Evolutionary conservation across 768 basidiomycete genomes (phyloP), one percentile per base, ranked within the genome.

Genomic region (Lactarius evosmus): DNA sequence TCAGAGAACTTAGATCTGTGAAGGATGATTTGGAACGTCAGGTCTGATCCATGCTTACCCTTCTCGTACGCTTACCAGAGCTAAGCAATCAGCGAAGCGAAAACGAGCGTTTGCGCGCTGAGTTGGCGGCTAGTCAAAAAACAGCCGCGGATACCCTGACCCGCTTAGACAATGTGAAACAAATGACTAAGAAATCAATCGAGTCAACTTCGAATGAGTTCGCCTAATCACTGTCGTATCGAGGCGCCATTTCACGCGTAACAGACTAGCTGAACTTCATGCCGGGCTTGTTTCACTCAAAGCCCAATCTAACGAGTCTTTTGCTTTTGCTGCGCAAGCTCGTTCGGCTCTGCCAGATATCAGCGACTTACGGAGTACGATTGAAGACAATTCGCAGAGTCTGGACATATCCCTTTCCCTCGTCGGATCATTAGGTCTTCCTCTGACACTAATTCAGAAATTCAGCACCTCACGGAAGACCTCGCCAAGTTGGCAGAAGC

Each of bases 221-320:
- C 25, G 64, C 49, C 19, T 16, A 60, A 19, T 17, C 51, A 53
- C 36, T 56, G 9, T 29, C 40, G 16, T 25, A 14, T 38, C 7
- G 7, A 17, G 14, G 22, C 52, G 16, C 19, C 27, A 50, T 53
- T 58, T 52, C 17, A 56, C 50, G 33, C 19, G 19, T 57, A 36
- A 60, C 36, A 69, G 68, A 30, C 60, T 69, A 6, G 33, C 58
- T 16, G 66, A 67, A 41, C 57, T 69, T 53, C 36, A 50, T 33
- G 49, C 33, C 44, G 60, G 57, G n/a, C 54, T 69, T 33, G 22
- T 34, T n/a, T 46, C 44, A 54, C 59, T 69, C 9, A 67, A 64
- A 44, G 33, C 66, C n/a, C 67, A 61, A 58, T 67, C 68, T 19
- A 55, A 60, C 16, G 66, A 67, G 29, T 60, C 33, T 29, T 69